Conservation (phyloP, 306 rosid species). For the Spatholobus suberectus region DNA sequence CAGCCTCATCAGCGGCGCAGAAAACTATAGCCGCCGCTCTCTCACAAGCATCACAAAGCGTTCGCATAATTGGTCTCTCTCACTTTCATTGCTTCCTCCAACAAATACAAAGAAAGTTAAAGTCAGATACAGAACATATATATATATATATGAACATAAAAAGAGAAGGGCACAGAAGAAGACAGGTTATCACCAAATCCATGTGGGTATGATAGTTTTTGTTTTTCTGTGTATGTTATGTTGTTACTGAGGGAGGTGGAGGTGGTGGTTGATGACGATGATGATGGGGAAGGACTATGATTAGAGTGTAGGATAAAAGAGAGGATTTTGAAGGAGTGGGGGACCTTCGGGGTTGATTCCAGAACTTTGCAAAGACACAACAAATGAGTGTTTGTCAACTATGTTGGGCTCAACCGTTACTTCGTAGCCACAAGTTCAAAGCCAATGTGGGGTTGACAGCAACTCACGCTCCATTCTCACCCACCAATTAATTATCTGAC, state of each 20-base stretch:
- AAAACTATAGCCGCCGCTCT: slow-evolving; percentile 92
- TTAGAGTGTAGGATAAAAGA: slow-evolving; percentile 32
- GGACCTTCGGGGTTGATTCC: slow-evolving; percentile 41
- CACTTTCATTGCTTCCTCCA: slow-evolving; percentile 71
- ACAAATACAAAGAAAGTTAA: slow-evolving; percentile 29
- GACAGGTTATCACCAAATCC: slow-evolving; percentile 62
- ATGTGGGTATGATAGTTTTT: slow-evolving; percentile 42
- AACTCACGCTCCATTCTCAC: slow-evolving; percentile 49
- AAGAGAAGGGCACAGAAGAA: slow-evolving; percentile 39
- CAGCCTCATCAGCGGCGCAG: slow-evolving; percentile 99
- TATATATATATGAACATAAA: background rate
- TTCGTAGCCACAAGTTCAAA: slow-evolving; percentile 73
- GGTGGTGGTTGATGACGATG: slow-evolving; percentile 38
- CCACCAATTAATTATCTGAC: slow-evolving; percentile 64
- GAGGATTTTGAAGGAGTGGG: slow-evolving; percentile 29
- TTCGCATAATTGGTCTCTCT: slow-evolving; percentile 75
- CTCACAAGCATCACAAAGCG: slow-evolving; percentile 98
- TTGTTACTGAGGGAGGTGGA: slow-evolving; percentile 4
- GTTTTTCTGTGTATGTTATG: slow-evolving; percentile 27
- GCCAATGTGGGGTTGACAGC: slow-evolving; percentile 57
- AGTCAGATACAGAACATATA: slow-evolving; percentile 36
- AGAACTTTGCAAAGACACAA: slow-evolving; percentile 42
- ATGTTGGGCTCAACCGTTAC: slow-evolving; percentile 37
- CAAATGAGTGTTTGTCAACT: slow-evolving; percentile 53
- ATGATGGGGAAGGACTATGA: slow-evolving; percentile 49